Evolutionary conservation across 129 eudicot genomes (phyloP).

Genomic region (Kitagawia praeruptora): DNA sequence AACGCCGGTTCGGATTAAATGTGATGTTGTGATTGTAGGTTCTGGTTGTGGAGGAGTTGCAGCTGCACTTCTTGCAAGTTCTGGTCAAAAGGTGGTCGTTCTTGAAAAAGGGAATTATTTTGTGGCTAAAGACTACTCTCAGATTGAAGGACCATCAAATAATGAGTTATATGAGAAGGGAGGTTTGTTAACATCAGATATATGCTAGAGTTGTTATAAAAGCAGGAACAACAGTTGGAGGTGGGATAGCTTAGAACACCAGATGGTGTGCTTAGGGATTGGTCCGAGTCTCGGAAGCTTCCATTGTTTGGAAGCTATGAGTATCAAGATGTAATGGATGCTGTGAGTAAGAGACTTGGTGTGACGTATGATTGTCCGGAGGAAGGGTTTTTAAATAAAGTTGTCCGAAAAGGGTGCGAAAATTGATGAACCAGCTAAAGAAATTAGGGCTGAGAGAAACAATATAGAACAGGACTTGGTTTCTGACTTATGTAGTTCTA

Average conservation of each 20-base stretch:
- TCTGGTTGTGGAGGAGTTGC: slow-evolving; percentile 98
- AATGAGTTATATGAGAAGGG: slow-evolving; percentile 56
- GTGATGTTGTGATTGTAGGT: slow-evolving; percentile 83
- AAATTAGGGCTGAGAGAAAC: not conserved
- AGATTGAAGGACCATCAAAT: slow-evolving; percentile 68
- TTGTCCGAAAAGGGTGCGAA: too few species aligned
- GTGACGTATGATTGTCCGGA: slow-evolving; percentile 23
- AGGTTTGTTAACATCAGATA: slow-evolving; percentile 46
- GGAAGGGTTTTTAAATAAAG: too few species aligned
- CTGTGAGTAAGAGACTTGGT: slow-evolving; percentile 57
- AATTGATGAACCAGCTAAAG: slow-evolving; percentile 4
- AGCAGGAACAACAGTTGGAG: slow-evolving; percentile 84
- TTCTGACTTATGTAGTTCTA: not conserved
- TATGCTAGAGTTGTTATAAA: slow-evolving; percentile 48
- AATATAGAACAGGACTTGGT: not conserved
- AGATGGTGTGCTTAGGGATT: slow-evolving; percentile 44
- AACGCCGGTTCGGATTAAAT: slow-evolving; percentile 34
- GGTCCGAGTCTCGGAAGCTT: slow-evolving; percentile 53
- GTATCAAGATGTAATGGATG: slow-evolving; percentile 63
- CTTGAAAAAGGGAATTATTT: slow-evolving; percentile 81
- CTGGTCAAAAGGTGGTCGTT: slow-evolving; percentile 71
- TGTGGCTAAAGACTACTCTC: slow-evolving; percentile 59
- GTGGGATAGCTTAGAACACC: slow-evolving; percentile 92
- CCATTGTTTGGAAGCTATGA: slow-evolving; percentile 43
- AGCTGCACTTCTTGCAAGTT: slow-evolving; percentile 62